A percentile compares a stretch with the other conserved stretches of the same genome.
phyloP scores from a whole-genome alignment of 1,284 basidiomycete genomes.

The Coniferiporia sulphurascens region DNA sequence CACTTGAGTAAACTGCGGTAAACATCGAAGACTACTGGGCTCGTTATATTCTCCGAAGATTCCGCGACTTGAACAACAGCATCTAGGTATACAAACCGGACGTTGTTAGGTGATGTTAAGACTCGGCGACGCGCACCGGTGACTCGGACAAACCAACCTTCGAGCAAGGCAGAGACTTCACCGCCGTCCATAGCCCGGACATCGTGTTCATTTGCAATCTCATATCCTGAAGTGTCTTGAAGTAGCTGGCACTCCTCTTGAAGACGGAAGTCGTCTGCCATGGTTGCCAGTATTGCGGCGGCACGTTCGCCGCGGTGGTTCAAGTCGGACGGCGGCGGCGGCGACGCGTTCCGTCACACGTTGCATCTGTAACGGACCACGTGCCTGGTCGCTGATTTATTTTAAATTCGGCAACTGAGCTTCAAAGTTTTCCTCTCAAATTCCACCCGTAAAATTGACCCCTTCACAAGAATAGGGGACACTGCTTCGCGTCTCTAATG shows the following conservation, averaged over 20 bases:
- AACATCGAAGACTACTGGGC: slow-evolving; percentile 69
- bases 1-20: slow-evolving; percentile 73
- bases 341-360: not conserved
- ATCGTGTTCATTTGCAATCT: slow-evolving; percentile 62
- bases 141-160: slow-evolving; percentile 34
- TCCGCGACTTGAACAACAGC: slow-evolving; percentile 75
- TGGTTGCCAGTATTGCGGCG: not conserved
- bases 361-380: not conserved
- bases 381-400: no score
- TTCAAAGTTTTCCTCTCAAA: no score
- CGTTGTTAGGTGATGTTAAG: not conserved
- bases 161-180: slow-evolving; percentile 41
- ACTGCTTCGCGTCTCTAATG: no score
- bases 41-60: slow-evolving; percentile 62
- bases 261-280: slow-evolving; percentile 51
- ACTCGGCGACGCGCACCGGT: not conserved
- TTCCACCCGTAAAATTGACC: no score
- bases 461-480: no score
- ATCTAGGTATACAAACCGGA: slow-evolving; percentile 33
- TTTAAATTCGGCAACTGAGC: no score
- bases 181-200: slow-evolving; percentile 42
- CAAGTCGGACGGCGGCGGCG: not conserved
- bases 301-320: no score
- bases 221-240: slow-evolving; percentile 53
- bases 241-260: slow-evolving; percentile 70